Conservation (phyloP, 495 filamentous ascomycete genomes). For the Hypoxylon fragiforme region DNA sequence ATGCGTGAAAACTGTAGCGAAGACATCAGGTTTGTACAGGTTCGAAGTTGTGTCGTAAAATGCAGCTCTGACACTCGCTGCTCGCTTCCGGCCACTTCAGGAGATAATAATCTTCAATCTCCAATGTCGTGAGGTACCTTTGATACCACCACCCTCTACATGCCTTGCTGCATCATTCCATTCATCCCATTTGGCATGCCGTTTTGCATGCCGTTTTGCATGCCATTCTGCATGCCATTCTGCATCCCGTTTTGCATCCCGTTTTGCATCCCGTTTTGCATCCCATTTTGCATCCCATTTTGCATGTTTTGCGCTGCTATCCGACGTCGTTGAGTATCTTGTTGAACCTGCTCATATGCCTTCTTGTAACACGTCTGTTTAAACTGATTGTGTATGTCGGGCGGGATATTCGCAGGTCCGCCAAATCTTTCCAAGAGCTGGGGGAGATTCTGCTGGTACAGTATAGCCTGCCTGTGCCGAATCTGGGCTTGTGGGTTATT, state of each 20-base stretch:
- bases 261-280: constrained; percentile 10
- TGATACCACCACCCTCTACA: no score
- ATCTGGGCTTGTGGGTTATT: constrained; percentile 22
- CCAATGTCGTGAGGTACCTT: no score
- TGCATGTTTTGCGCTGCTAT: constrained; percentile 28
- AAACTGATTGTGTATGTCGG: constrained; percentile 38
- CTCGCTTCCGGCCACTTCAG: no score
- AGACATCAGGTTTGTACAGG: no score
- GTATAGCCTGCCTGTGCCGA: constrained; percentile 40
- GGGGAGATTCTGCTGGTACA: constrained; percentile 54
- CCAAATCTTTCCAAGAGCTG: constrained; percentile 46
- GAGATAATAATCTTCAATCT: no score
- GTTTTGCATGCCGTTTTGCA: constrained; percentile 34
- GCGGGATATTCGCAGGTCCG: constrained; percentile 39
- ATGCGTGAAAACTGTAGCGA: no score
- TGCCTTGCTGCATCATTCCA: constrained; percentile 43
- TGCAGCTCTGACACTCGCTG: no score
- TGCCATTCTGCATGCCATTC: constrained; percentile 28
- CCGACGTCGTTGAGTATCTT: constrained; percentile 45
- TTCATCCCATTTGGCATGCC: constrained; percentile 39
- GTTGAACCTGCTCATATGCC: constrained; percentile 32
- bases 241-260: constrained; percentile 32
- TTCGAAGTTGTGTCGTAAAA: no score
- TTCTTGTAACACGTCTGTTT: constrained; percentile 27
- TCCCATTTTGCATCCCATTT: constrained; percentile 15